Evolutionary conservation across 2,329 filamentous ascomycete genomes (phyloP).

Genomic region (Arthrobotrys entomopaga): DNA sequence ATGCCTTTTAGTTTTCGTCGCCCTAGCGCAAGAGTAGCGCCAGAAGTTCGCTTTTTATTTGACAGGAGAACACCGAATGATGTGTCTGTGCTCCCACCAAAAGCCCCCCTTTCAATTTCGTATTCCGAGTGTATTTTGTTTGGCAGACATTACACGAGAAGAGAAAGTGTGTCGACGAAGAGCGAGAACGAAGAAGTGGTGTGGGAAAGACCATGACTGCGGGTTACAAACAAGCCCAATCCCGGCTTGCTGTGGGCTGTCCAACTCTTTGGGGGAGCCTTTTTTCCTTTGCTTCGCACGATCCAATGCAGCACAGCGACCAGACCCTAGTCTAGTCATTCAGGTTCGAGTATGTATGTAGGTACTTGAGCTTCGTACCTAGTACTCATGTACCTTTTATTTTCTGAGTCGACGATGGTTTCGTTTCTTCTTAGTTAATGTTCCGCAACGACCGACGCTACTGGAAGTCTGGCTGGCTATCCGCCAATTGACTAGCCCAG

Average conservation of each 20-base stretch:
- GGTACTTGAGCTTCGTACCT: conserved; percentile 1
- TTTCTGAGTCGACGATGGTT: conserved; percentile 6
- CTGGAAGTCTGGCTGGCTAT: conserved; percentile 25
- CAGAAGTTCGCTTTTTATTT: neutral
- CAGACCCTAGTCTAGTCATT: neutral
- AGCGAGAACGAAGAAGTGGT: neutral
- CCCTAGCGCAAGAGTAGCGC: conserved; percentile 4
- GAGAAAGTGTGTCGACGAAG: conserved; percentile 5
- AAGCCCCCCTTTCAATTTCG: neutral
- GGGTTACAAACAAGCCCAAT: conserved; percentile 10
- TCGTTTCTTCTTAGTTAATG: neutral
- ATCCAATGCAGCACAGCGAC: conserved; percentile 10
- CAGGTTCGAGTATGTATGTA: neutral
- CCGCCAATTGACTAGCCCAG: conserved; percentile 37
- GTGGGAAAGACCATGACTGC: neutral
- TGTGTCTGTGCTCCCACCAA: conserved; percentile 43
- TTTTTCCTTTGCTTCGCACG: neutral
- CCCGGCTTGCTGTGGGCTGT: conserved; percentile 15
- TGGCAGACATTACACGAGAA: conserved; percentile 3
- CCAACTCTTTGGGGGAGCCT: neutral
- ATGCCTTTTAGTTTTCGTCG: conserved; percentile 19
- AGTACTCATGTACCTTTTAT: neutral
- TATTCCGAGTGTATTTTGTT: no score
- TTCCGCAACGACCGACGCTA: neutral
- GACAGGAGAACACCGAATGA: conserved; percentile 17